Conservation (phyloP, 2,329 filamentous ascomycete species). For the Verticillium albo-atrum region DNA sequence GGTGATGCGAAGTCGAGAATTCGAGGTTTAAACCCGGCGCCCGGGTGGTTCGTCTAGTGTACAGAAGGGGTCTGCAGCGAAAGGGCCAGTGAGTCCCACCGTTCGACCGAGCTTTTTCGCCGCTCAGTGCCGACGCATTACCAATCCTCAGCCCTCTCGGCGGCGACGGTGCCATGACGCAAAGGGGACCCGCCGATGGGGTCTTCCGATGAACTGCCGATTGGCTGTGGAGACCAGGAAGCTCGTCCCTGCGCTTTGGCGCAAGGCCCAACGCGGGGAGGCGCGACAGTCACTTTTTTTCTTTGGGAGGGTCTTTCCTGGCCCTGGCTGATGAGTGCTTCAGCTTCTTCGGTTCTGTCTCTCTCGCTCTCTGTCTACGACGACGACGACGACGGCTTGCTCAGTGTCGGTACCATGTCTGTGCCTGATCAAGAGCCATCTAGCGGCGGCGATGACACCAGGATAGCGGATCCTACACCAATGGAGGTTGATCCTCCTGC, state of each 20-base stretch:
- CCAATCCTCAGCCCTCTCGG: slow-evolving; percentile 1
- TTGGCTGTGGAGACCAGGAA: not conserved
- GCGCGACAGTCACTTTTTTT: not conserved
- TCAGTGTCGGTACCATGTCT: not conserved
- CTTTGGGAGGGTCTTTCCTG: not conserved
- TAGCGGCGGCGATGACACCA: not conserved
- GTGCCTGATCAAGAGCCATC: not conserved
- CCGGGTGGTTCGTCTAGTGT: not conserved
- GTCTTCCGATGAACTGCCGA: not conserved
- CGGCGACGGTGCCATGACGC: not conserved
- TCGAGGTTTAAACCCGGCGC: not conserved
- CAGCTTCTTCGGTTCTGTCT: not conserved
- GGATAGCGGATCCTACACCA: not conserved
- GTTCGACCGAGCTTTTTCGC: slow-evolving; percentile 2
- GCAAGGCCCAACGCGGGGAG: not conserved
- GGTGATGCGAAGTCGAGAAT: not conserved
- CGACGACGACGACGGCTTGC: not conserved
- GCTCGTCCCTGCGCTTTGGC: not conserved
- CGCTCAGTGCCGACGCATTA: slow-evolving; percentile 3
- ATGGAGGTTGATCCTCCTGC: not conserved
- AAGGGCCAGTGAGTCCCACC: not conserved
- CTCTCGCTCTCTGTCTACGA: not conserved
- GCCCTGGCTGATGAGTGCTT: not conserved
- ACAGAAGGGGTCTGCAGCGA: not conserved
- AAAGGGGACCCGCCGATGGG: not conserved